Percentiles rank a stretch among this genome's conserved stretches.
These are phyloP conservation scores for Alternaria gansuensis DNA, from an alignment of 2,329 filamentous ascomycete genomes.

Conservation along the genomic window DNA sequence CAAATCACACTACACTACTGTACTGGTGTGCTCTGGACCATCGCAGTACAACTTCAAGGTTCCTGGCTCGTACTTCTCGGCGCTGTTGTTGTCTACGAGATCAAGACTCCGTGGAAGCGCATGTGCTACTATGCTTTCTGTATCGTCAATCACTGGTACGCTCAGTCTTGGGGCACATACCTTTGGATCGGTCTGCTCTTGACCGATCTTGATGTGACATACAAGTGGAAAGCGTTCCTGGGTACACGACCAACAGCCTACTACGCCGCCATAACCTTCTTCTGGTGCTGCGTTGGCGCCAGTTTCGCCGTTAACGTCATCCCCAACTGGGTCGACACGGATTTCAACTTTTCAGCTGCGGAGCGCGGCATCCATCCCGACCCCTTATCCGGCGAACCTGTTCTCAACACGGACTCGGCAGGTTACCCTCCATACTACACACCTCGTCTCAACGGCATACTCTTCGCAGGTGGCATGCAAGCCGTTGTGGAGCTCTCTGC, in stretches of 20 bases:
- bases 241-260: conserved; percentile 47
- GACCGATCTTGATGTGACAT: conserved; percentile 59
- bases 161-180: conserved; percentile 57
- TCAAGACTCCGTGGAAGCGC: conserved; percentile 59
- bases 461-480: conserved; percentile 54
- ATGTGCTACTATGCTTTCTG: conserved; percentile 57
- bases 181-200: conserved; percentile 58
- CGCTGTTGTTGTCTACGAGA: conserved; percentile 56
- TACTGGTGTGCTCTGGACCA: conserved; percentile 61
- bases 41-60: conserved; percentile 60
- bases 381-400: conserved; percentile 48
- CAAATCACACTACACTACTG: conserved; percentile 61
- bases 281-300: conserved; percentile 40
- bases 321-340: conserved; percentile 44
- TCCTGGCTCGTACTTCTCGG: conserved; percentile 58
- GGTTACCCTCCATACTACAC: conserved; percentile 57
- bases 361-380: conserved; percentile 59
- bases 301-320: conserved; percentile 53
- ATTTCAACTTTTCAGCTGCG: conserved; percentile 51
- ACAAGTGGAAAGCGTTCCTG: conserved; percentile 55
- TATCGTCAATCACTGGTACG: conserved; percentile 59
- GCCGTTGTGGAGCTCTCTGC: conserved; percentile 50
- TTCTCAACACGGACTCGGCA: conserved; percentile 46
- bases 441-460: conserved; percentile 56
- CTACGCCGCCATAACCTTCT: conserved; percentile 51